Evolutionary conservation across 495 filamentous ascomycete species (phyloP).

Genomic region (Lepidopterella palustris): DNA sequence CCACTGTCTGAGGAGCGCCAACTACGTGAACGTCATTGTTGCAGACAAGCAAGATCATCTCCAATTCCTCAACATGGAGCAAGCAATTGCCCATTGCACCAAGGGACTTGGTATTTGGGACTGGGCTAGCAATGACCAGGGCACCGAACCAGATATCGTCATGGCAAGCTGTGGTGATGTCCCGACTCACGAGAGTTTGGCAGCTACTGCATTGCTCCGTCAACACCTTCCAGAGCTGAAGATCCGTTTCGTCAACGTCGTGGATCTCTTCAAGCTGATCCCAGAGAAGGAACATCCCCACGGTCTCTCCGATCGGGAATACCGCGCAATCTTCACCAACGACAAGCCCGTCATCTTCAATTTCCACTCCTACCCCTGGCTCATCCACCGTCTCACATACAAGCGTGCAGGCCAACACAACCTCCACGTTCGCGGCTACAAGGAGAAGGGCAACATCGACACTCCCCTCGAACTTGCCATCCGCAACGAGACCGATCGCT

Average conservation of each 20-base stretch:
- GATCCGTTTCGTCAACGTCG: constrained; percentile 67
- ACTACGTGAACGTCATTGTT: constrained; percentile 72
- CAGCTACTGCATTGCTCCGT: constrained; percentile 59
- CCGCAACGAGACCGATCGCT: constrained; percentile 64
- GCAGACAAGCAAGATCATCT: constrained; percentile 71
- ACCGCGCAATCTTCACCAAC: constrained; percentile 57
- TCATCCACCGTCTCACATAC: constrained; percentile 65
- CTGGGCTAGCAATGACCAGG: constrained; percentile 51
- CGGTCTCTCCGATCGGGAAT: constrained; percentile 56
- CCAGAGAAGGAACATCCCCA: constrained; percentile 59
- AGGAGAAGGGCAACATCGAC: constrained; percentile 73
- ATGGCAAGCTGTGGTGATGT: constrained; percentile 69
- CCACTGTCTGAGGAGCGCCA: constrained; percentile 60
- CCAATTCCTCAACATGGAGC: constrained; percentile 61
- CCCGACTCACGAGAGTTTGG: constrained; percentile 60
- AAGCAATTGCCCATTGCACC: constrained; percentile 62
- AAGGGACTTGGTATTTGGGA: constrained; percentile 59
- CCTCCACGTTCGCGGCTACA: constrained; percentile 65
- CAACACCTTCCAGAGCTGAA: constrained; percentile 59
- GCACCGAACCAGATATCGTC: constrained; percentile 58
- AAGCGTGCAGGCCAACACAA: constrained; percentile 56
- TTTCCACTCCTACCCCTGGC: constrained; percentile 73
- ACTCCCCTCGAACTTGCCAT: constrained; percentile 67
- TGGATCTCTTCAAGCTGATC: constrained; percentile 70
- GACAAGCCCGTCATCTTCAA: constrained; percentile 69